Base-by-base conservation (phyloP, 2,329 filamentous ascomycete species). In the Didymella pinodella region DNA sequence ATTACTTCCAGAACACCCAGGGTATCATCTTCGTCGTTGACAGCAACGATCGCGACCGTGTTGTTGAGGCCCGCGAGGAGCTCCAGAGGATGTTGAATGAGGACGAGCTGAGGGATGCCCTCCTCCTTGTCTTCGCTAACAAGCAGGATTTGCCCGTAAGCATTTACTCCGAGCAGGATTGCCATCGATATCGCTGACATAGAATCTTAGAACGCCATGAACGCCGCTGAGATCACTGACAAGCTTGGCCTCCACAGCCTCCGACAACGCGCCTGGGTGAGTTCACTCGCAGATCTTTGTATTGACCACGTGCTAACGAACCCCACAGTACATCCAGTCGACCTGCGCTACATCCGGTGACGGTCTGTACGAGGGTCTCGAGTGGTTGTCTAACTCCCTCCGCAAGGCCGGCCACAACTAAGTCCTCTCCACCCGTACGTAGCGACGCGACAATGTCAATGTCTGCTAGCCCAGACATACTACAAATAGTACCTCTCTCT, bases 211-310 rank as follows among this genome's bases (percentile, higher is more conserved):
- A 98, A 98, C 79, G 95, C 95, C 82, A 98, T 98, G 95, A 97
- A 96, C 84, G 94, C 95, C 77, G 94, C 95, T 78, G 95, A 99
- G 86, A 98, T 99, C 82, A 99, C 95, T 82, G 94, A 99, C 85
- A 97, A 98, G 89, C 92, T 99, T 82, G 95, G 95, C 79, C 93
- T 99, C 77, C 94, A 98, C 89, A 96, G 92, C 85, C 86, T 99
- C 87, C 92, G 93, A 87, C 92, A 97, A 86, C 93, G 95, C 81
- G 91, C 92, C 77, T 99, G 95, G 95, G 95, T 99, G 93, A 80
- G 93, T 84, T 65, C 44, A 50, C 45, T 20, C 18, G 12, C 34
- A 29, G 31, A 36, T 48, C 47, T 61, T 40, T 61, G 48, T 22
- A 12, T 10, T 22, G 48, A 40, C 5, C 40, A 26, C 16, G 20